Evolutionary conservation across 2,329 filamentous ascomycete genomes (phyloP), one percentile per base, ranked within the genome.

Genomic region (Geosmithia morbida): DNA sequence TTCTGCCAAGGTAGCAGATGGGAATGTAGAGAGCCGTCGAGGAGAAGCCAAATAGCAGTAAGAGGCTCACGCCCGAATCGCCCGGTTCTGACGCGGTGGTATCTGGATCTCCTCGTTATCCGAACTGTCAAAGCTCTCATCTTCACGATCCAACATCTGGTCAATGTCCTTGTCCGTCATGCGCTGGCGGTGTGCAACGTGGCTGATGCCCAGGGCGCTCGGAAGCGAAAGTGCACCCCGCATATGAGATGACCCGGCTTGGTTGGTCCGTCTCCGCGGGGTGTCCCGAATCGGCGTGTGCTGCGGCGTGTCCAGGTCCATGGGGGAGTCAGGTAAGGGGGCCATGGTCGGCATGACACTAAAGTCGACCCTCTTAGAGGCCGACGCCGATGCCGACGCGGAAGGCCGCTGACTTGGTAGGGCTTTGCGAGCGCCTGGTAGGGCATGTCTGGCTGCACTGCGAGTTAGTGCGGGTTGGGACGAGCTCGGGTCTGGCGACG

Each of bases 21-120:
- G n/a, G n/a, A n/a, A n/a, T n/a, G n/a, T n/a, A 26, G 4, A 26
- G 8, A 8, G 8, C 22, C 4, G 8, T 26, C 4, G 8, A 26
- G 4, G 3, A 16, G 11, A 37, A 37, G 33, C 33, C 6, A 37
- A 7, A 37, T 13, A 37, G 6, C 33, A 37, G 29, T 11, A 6
- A 30, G 11, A 37, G 14, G 33, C 17, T 43, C 41, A 45, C 43
- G 22, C 26, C n/a, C 43, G 43, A n/a, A 45, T 45, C 2, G 26
- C 26, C 29, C 58, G 52, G 41, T 54, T 57, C 48, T 51, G 58
- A 41, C 53, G 58, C 46, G 53, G 51, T 0, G 72, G 72, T 7
- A 77, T 61, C 46, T 69, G 61, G 48, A 79, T 79, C 55, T 79
- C 75, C 30, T 70, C 71, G 29, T 79, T 75, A 16, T 76, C 77